These are phyloP conservation scores for Sugiyamaella japonica DNA, from an alignment of 1,139 yeast genomes.

Conservation along the genomic window DNA sequence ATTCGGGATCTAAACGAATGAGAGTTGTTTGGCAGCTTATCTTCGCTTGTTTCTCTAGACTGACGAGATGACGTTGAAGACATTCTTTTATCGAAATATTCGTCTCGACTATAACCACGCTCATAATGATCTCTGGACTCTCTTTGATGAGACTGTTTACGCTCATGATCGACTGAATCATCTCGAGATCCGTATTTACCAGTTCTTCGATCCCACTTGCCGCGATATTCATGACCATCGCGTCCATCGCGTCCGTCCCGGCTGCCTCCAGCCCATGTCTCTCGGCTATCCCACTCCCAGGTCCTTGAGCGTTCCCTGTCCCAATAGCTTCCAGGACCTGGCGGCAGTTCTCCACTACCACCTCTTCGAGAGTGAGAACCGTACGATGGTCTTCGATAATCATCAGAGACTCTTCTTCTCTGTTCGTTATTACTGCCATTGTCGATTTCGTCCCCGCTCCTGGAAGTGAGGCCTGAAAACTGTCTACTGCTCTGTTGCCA, in stretches of 20 bases:
- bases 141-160: slow-evolving; percentile 11
- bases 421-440: slow-evolving; percentile 2
- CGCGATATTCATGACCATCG: neutral
- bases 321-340: slow-evolving; percentile 23
- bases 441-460: neutral
- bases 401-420: slow-evolving; percentile 21
- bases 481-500: slow-evolving; percentile 10
- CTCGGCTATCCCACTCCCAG: slow-evolving; percentile 22
- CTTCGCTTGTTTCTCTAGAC: slow-evolving; percentile 19
- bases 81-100: slow-evolving; percentile 13
- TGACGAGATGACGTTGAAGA: slow-evolving; percentile 7
- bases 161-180: slow-evolving; percentile 11
- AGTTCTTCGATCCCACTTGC: slow-evolving; percentile 10
- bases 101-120: slow-evolving; percentile 19
- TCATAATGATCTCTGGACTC: slow-evolving; percentile 13
- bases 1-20: slow-evolving; percentile 10
- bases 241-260: slow-evolving; percentile 2
- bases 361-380: slow-evolving; percentile 16
- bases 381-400: slow-evolving; percentile 18
- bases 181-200: slow-evolving; percentile 11
- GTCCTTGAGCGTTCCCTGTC: slow-evolving; percentile 21
- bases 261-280: neutral
- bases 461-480: slow-evolving; percentile 5
- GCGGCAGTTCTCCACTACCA: slow-evolving; percentile 17
- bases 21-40: slow-evolving; percentile 4